These are phyloP conservation scores for Pinguiococcus pyrenoidosus DNA, from an alignment of 108 stramenopile genomes.

Conservation along the genomic window DNA sequence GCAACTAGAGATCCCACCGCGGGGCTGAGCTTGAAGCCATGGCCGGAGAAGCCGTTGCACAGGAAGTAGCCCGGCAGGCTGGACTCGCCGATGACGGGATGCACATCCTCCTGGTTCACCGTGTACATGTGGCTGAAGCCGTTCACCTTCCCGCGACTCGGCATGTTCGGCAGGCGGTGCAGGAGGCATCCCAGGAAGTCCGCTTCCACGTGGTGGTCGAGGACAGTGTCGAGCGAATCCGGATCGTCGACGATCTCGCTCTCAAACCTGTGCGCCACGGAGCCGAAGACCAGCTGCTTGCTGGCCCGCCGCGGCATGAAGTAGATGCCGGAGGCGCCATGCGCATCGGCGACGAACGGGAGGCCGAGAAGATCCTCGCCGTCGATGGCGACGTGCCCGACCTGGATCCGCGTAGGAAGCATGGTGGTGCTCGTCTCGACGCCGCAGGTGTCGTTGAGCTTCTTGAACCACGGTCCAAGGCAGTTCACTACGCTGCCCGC, in stretches of 20 bases:
- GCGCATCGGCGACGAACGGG: constrained; percentile 1
- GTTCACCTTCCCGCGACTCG: no score
- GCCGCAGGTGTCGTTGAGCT: neutral
- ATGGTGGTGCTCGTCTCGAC: neutral
- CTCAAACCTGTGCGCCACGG: constrained; percentile 2
- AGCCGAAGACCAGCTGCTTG: constrained; percentile 4
- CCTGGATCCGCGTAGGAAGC: constrained; percentile 7
- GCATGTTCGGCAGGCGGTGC: no score
- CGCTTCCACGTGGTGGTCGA: no score
- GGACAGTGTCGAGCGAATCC: no score
- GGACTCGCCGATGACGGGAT: no score
- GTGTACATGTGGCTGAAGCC: no score
- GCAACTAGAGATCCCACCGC: no score
- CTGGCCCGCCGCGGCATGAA: neutral
- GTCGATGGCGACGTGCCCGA: neutral
- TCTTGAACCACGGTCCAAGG: constrained; percentile 2
- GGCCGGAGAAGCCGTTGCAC: no score
- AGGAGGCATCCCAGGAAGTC: no score
- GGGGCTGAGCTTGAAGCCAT: no score
- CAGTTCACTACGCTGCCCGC: neutral
- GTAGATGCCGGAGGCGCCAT: neutral
- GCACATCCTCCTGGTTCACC: no score
- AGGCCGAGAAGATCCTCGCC: neutral
- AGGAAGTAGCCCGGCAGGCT: no score
- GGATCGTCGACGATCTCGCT: constrained; percentile 9